These are phyloP conservation scores for Ophiosphaerella korrae DNA, from an alignment of 2,329 filamentous ascomycete species.

Conservation along the genomic window DNA sequence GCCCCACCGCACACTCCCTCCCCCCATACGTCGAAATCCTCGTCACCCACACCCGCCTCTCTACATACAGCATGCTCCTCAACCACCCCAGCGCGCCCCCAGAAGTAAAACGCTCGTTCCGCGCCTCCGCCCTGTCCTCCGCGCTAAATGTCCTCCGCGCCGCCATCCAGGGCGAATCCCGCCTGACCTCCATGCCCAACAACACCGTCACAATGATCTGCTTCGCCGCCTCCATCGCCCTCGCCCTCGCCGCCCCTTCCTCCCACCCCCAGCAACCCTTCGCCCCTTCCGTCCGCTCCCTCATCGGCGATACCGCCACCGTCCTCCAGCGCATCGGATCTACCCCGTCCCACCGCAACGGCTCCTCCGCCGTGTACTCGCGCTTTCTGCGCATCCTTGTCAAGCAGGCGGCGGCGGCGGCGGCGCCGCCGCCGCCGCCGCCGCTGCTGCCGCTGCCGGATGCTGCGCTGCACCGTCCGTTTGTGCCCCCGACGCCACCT, in stretches of 20 bases:
- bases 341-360: slow-evolving; percentile 68
- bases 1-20: slow-evolving; percentile 51
- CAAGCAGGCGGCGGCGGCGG: slow-evolving; percentile 30
- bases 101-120: slow-evolving; percentile 74
- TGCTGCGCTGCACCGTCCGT: slow-evolving; percentile 6
- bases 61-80: slow-evolving; percentile 75
- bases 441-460: slow-evolving; percentile 8
- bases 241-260: slow-evolving; percentile 50
- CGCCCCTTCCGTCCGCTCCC: slow-evolving; percentile 40
- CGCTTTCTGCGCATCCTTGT: slow-evolving; percentile 57
- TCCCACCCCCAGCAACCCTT: slow-evolving; percentile 26
- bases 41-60: slow-evolving; percentile 71
- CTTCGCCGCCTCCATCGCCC: slow-evolving; percentile 62
- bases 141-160: slow-evolving; percentile 76
- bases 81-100: slow-evolving; percentile 74
- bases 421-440: slow-evolving; percentile 3
- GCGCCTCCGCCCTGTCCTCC: slow-evolving; percentile 71
- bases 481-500: background rate
- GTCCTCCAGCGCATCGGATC: slow-evolving; percentile 72
- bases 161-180: slow-evolving; percentile 72
- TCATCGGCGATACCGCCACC: slow-evolving; percentile 68
- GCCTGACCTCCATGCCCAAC: slow-evolving; percentile 76
- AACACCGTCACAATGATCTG: slow-evolving; percentile 81
- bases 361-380: slow-evolving; percentile 66
- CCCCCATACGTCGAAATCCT: slow-evolving; percentile 78